Conservation (phyloP, 2,329 filamentous ascomycete genomes). For the Diaporthe caulivora region DNA sequence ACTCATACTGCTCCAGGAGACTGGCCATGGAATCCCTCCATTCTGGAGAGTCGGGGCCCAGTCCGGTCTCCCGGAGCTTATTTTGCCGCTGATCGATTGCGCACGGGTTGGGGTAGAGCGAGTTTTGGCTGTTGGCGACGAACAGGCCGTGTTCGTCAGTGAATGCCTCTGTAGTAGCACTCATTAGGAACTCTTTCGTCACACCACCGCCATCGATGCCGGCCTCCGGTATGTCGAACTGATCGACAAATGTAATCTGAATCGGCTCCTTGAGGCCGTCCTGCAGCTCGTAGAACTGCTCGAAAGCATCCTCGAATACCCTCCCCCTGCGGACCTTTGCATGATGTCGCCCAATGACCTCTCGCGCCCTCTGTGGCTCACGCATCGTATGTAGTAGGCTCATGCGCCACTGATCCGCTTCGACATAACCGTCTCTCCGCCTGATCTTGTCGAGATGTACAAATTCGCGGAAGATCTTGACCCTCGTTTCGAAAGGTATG, state of each 20-base stretch:
- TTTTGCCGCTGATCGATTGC: constrained; percentile 78
- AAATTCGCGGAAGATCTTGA: constrained; percentile 94
- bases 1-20: constrained; percentile 84
- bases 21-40: constrained; percentile 70
- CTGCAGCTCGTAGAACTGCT: constrained; percentile 84
- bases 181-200: constrained; percentile 96
- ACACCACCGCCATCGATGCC: constrained; percentile 98
- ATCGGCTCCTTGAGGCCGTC: constrained; percentile 94
- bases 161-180: constrained; percentile 88
- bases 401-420: constrained; percentile 82
- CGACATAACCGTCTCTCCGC: constrained; percentile 75
- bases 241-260: constrained; percentile 95
- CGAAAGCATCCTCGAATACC: constrained; percentile 87
- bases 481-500: constrained; percentile 91
- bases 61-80: constrained; percentile 62
- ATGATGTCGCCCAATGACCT: constrained; percentile 72
- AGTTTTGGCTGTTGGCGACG: constrained; percentile 84
- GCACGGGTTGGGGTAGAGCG: constrained; percentile 89
- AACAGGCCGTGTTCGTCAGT: constrained; percentile 76
- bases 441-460: constrained; percentile 85
- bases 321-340: constrained; percentile 83
- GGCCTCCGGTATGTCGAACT: constrained; percentile 87
- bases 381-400: constrained; percentile 61
- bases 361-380: constrained; percentile 45
- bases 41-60: constrained; percentile 65